phyloP scores from a whole-genome alignment of 176 grass and related monocot species.

The Bothriochloa decipiens region DNA sequence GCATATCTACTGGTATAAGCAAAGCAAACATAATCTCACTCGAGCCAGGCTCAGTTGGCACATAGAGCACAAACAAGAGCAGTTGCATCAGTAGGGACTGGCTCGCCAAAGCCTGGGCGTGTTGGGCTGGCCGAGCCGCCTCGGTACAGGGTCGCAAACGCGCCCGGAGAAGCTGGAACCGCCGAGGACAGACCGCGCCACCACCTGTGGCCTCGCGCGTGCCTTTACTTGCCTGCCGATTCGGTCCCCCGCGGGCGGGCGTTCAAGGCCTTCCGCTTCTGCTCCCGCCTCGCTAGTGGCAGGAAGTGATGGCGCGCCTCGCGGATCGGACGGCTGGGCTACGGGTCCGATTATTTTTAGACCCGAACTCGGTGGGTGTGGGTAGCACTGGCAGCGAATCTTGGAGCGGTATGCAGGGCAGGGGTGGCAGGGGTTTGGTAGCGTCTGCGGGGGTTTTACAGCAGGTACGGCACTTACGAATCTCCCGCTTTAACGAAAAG shows the following conservation, averaged over 20 bases:
- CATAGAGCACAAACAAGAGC: too few relatives aligned
- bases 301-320: neutral
- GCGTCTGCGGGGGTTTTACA: neutral
- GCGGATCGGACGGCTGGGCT: constrained; percentile 1
- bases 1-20: too few relatives aligned
- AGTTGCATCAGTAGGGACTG: neutral
- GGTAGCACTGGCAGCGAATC: neutral
- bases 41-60: too few relatives aligned
- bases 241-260: neutral
- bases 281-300: neutral
- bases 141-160: too few relatives aligned
- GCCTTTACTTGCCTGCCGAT: neutral
- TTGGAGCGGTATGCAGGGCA: too few relatives aligned
- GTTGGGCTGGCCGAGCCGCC: too few relatives aligned
- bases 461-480: neutral
- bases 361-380: neutral
- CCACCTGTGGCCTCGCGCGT: neutral
- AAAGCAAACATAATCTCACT: too few relatives aligned
- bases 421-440: neutral
- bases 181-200: neutral
- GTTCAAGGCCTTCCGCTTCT: neutral
- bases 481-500: neutral
- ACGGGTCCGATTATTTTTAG: too few relatives aligned
- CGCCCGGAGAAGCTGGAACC: neutral
- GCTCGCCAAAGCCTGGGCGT: too few relatives aligned